phyloP scores from a whole-genome alignment of 495 filamentous ascomycete genomes.

The Penicillium atrosanguineum region DNA sequence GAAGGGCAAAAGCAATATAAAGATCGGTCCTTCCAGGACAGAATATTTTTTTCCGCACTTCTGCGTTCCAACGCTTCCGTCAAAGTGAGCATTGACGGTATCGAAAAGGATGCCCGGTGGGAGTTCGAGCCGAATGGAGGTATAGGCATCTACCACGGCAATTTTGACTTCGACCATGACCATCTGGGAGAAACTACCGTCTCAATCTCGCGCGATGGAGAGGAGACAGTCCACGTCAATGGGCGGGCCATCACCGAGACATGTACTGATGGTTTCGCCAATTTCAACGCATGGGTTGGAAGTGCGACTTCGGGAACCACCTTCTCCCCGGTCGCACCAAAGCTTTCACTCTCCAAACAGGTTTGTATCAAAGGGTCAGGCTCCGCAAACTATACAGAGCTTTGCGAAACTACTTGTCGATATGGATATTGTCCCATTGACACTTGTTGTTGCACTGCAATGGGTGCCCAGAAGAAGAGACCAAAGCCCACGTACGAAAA shows the following conservation, averaged over 20 bases:
- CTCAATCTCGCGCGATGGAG: slow-evolving; percentile 42
- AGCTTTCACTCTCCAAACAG: background rate
- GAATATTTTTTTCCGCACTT: slow-evolving; percentile 38
- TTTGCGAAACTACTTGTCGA: slow-evolving; percentile 17
- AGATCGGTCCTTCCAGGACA: slow-evolving; percentile 21
- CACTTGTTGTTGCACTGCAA: slow-evolving; percentile 17
- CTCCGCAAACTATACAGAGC: background rate
- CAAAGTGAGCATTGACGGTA: slow-evolving; percentile 50
- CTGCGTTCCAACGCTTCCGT: slow-evolving; percentile 35
- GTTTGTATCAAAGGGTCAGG: slow-evolving; percentile 1
- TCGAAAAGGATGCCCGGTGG: slow-evolving; percentile 23
- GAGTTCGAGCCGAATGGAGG: slow-evolving; percentile 27
- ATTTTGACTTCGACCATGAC: slow-evolving; percentile 41
- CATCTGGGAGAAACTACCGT: slow-evolving; percentile 52
- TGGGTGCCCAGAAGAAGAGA: slow-evolving; percentile 5
- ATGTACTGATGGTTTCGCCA: slow-evolving; percentile 50
- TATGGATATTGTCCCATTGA: slow-evolving; percentile 21
- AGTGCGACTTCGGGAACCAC: slow-evolving; percentile 19
- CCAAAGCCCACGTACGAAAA: slow-evolving; percentile 8
- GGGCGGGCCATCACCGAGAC: slow-evolving; percentile 48
- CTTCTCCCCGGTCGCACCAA: slow-evolving; percentile 7
- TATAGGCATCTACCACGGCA: slow-evolving; percentile 51
- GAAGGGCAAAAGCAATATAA: slow-evolving; percentile 17
- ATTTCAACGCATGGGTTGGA: slow-evolving; percentile 52
- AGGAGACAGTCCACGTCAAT: slow-evolving; percentile 21